Evolutionary conservation across 768 basidiomycete species (phyloP), one percentile per base, ranked within the genome.

Genomic region (Termitomyces sp.): DNA sequence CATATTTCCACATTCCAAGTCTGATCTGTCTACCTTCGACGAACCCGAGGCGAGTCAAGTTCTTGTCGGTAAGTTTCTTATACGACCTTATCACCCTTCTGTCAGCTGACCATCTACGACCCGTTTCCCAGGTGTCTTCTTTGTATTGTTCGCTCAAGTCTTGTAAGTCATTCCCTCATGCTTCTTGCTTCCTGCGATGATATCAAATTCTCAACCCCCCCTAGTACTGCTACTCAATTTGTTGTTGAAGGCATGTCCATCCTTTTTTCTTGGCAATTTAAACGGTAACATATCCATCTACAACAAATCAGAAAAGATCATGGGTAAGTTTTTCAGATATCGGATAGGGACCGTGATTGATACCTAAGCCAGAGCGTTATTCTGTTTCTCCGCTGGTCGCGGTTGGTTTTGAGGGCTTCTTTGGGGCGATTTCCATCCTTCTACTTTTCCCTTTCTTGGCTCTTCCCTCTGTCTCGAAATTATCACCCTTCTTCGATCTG

Each of bases 401-500:
- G 11, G 97, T 98, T 59, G 94, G 95, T 23, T 91, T 81, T 60
- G 97, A 99, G 73, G 97, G 97, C 42, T 76, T 95, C 58, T 98
- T 96, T 67, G 97, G 97, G 55, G 75, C 86, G 19, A 61, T 90
- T 62, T 88, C 91, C 28, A 87, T 97, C 64, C 64, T 94, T 40
- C 61, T 91, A 42, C 80, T 85, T 60, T 79, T 97, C 75, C 92
- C 94, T 0, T 75, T 97, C 67, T 77, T 96, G 61, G 81, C 92
- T 3, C 78, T 88, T 55, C 77, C 85, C 44, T 81, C 83, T 37
- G 71, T 92, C 63, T 73, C 87, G 19, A 70, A 85, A 59, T 71
- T 80, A 41, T 77, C 86, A 4, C 76, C 85, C 14, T 86, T 87
- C 68, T 97, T 99, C 68, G 94, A 98, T 73, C 82, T 97, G 54